Percentiles rank a stretch among this genome's conserved stretches.
Evolutionary conservation across 2,329 filamentous ascomycete species (phyloP).

Genomic region (Dichotomopilus funicola): DNA sequence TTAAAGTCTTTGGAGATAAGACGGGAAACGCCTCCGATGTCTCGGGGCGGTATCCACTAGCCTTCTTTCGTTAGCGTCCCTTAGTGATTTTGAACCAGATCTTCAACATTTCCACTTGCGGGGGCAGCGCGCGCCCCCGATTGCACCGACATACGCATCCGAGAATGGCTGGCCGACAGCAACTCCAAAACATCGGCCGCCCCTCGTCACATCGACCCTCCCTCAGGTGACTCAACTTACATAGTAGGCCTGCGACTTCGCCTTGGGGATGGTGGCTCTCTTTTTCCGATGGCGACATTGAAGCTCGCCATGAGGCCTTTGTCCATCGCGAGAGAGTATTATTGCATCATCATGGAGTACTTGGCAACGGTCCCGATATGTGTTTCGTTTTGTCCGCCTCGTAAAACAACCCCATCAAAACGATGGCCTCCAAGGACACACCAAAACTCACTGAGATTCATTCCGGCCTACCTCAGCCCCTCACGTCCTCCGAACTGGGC

Average conservation of each 20-base stretch:
- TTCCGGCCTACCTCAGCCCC: neutral
- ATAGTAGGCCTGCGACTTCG: no score
- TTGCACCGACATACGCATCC: neutral
- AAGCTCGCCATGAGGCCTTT: neutral
- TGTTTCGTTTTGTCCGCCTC: no score
- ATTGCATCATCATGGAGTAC: no score
- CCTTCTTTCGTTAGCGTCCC: neutral
- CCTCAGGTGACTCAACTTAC: constrained; percentile 4
- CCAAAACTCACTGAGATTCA: no score
- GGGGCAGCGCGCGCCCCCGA: neutral
- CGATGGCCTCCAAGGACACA: no score
- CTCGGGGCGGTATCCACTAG: constrained; percentile 1
- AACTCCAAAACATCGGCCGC: neutral
- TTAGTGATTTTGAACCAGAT: constrained; percentile 6
- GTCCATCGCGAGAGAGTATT: no score
- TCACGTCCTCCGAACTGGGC: no score
- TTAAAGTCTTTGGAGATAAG: constrained; percentile 2
- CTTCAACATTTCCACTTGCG: constrained; percentile 9
- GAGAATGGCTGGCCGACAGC: constrained; percentile 1
- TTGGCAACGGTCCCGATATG: no score
- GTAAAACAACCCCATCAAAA: no score
- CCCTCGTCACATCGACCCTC: constrained; percentile 3
- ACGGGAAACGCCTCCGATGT: neutral
- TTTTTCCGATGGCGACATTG: constrained; percentile 7
- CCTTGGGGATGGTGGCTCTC: neutral